A percentile compares a stretch with the other conserved stretches of the same genome.
phyloP scores from a whole-genome alignment of 1,139 yeast genomes.

The Meyerozyma carpophila region DNA sequence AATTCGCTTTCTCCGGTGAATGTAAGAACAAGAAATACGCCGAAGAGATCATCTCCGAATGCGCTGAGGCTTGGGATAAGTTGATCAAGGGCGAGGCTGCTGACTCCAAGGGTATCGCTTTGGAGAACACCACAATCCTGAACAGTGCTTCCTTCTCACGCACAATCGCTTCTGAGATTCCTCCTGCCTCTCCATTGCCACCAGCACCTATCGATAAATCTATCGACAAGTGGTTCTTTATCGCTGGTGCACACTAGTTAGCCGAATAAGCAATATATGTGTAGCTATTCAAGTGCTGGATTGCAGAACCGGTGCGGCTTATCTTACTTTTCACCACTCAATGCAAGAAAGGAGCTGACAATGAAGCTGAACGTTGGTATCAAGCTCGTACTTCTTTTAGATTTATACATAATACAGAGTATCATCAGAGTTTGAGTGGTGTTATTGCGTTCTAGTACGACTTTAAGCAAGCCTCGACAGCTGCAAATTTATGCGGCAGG shows the following conservation, averaged over 20 bases:
- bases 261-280: not conserved
- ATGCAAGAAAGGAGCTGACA: no score
- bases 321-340: no score
- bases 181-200: conserved; percentile 64
- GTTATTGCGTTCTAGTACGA: no score
- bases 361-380: no score
- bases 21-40: conserved; percentile 70
- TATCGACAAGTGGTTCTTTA: conserved; percentile 98
- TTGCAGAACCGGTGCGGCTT: no score
- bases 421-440: no score
- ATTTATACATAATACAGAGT: no score
- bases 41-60: conserved; percentile 63
- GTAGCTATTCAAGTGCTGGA: not conserved
- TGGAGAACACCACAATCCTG: conserved; percentile 52
- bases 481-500: no score
- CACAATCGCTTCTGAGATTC: conserved; percentile 48
- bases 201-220: conserved; percentile 97
- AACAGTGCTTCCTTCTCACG: conserved; percentile 32
- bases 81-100: conserved; percentile 52
- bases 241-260: conserved; percentile 68
- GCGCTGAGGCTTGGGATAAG: conserved; percentile 73
- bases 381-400: no score
- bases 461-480: no score
- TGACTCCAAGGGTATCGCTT: conserved; percentile 43
- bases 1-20: conserved; percentile 81